Evolutionary conservation across 2,329 filamentous ascomycete genomes (phyloP).

Genomic region (Pezicula radicicola): DNA sequence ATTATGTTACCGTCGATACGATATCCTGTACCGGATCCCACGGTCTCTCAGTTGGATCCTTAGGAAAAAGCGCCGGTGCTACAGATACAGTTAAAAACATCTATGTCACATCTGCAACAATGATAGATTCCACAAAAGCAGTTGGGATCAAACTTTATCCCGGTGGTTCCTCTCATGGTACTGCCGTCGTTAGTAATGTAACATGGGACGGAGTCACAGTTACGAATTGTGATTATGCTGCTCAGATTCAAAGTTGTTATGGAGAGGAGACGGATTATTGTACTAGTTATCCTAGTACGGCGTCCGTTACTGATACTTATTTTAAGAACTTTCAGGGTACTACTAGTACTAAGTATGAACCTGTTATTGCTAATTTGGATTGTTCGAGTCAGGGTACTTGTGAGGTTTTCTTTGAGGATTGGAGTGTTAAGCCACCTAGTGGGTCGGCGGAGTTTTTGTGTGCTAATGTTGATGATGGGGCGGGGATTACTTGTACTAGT

Average conservation of each 20-base stretch:
- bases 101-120: slow-evolving; percentile 35
- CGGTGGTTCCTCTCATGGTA: slow-evolving; percentile 31
- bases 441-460: slow-evolving; percentile 31
- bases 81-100: slow-evolving; percentile 41
- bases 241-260: slow-evolving; percentile 45
- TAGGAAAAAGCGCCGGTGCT: slow-evolving; percentile 31
- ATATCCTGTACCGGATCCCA: slow-evolving; percentile 44
- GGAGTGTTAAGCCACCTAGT: slow-evolving; percentile 30
- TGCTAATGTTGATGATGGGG: slow-evolving; percentile 28
- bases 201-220: slow-evolving; percentile 36
- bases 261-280: slow-evolving; percentile 34
- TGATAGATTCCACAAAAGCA: slow-evolving; percentile 40
- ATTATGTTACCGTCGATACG: slow-evolving; percentile 36
- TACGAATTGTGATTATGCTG: slow-evolving; percentile 37
- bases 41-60: slow-evolving; percentile 43
- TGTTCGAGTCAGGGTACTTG: slow-evolving; percentile 36
- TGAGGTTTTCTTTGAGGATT: slow-evolving; percentile 30
- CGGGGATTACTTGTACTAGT: slow-evolving; percentile 30
- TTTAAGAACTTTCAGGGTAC: slow-evolving; percentile 36
- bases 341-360: slow-evolving; percentile 33
- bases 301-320: slow-evolving; percentile 30
- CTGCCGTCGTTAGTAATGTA: slow-evolving; percentile 37
- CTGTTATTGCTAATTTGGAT: slow-evolving; percentile 33
- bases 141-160: slow-evolving; percentile 45
- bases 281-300: slow-evolving; percentile 29